phyloP scores from a whole-genome alignment of 108 stramenopile species.

The Cyclotella sp. region DNA sequence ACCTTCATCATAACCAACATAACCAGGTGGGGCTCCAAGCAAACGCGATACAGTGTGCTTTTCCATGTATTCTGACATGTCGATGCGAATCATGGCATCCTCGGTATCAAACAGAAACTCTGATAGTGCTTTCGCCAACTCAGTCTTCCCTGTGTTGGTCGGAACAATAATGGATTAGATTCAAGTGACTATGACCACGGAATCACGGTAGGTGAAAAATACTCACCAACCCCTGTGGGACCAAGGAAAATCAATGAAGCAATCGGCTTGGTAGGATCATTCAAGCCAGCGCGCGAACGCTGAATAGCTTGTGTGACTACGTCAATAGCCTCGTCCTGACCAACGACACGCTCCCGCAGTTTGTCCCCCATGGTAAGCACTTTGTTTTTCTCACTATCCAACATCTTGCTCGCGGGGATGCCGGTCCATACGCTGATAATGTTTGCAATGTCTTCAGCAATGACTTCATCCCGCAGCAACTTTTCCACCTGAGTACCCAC shows the following conservation, averaged over 20 bases:
- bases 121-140: conserved; percentile 91
- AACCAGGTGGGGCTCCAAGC: conserved; percentile 96
- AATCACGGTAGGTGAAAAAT: neutral
- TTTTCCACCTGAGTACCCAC: conserved; percentile 26
- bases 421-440: conserved; percentile 95
- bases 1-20: conserved; percentile 98
- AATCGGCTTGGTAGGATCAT: conserved; percentile 88
- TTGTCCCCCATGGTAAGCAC: conserved; percentile 89
- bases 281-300: conserved; percentile 90
- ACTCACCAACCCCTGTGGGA: conserved; percentile 68
- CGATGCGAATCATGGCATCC: conserved; percentile 93
- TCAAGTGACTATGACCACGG: neutral
- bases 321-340: conserved; percentile 95
- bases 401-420: conserved; percentile 89
- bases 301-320: conserved; percentile 92
- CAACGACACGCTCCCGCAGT: conserved; percentile 88
- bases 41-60: conserved; percentile 93
- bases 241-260: conserved; percentile 95
- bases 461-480: conserved; percentile 90
- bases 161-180: neutral
- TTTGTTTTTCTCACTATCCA: conserved; percentile 91
- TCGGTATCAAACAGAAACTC: conserved; percentile 93
- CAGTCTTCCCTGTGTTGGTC: conserved; percentile 86
- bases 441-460: conserved; percentile 94
- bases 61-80: conserved; percentile 98